Evolutionary conservation across 257 asterid genomes (phyloP).

Genomic region (Solanum gandarillasii): DNA sequence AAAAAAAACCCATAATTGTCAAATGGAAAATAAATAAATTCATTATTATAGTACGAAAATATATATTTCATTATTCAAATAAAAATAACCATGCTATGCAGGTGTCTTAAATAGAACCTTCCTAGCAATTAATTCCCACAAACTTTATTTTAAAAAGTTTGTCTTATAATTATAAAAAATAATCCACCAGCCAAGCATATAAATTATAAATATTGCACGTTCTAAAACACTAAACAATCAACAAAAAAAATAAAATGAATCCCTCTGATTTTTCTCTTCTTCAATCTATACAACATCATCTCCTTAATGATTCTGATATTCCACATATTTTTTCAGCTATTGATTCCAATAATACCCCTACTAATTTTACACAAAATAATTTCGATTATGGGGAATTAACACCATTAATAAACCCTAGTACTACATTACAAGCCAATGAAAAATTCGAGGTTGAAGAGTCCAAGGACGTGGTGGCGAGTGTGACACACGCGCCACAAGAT

Average conservation of each 20-base stretch:
- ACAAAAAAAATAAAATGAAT: background rate
- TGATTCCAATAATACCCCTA: background rate
- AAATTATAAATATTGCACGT: background rate
- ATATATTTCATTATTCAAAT: background rate
- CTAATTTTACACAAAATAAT: background rate
- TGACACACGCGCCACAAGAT: background rate
- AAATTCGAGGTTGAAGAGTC: background rate
- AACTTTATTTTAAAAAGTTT: background rate
- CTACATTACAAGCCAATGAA: background rate
- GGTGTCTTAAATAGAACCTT: background rate
- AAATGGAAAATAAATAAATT: background rate
- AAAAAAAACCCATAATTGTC: background rate
- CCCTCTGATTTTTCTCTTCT: constrained; percentile 10
- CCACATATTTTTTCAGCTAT: constrained; percentile 1
- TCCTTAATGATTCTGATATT: constrained; percentile 16
- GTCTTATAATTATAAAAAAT: no score
- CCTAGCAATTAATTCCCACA: background rate
- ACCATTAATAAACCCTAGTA: background rate
- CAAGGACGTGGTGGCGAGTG: background rate
- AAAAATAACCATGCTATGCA: background rate
- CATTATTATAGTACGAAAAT: background rate
- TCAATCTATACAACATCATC: constrained; percentile 27
- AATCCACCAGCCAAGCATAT: background rate
- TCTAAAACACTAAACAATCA: background rate
- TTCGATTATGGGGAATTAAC: background rate